Base-by-base conservation (phyloP, 2,329 filamentous ascomycete genomes). In the Alternaria ethzedia region DNA sequence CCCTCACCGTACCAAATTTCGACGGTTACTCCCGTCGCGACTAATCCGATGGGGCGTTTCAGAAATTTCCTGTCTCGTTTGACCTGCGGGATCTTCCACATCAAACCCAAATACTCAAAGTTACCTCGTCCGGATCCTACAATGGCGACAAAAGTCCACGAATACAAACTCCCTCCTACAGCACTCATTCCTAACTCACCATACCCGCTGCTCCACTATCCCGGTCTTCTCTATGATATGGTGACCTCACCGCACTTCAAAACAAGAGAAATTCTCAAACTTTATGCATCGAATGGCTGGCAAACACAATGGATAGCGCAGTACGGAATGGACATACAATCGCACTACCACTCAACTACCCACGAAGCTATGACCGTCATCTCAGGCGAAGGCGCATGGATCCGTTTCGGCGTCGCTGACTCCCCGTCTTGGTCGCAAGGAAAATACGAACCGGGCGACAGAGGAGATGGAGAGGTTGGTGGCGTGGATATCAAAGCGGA, bases 321-420 rank as follows among this genome's bases (percentile, higher is more conserved):
- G 36, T 89, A 89, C 73, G 84, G 85, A 1, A 75, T 78, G 6
- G 86, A 86, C 0, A 87, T 88, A 60, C 54, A 71, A 12, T 86
- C 86, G 0, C 87, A 89, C 74, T 89, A 88, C 68, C 87, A 89
- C 49, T 62, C 60, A 73, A 70, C 75, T 9, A 82, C 84, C 0
- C 87, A 89, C 68, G 87, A 89, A 76, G 84, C 83, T 72, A 88
- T 89, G 85, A 83, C 80, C 20, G 86, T 88, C 0, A 79, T 88
- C 0, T 84, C 84, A 0, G 86, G 86, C 3, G n/a, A 65, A 10
- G 79, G 76, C 0, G 86, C 85, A 0, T 84, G 78, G 0, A 86
- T 89, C 55, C 82, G 86, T 3, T 87, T 88, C 61, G 86, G 87
- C 4, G 85, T 84, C 5, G 86, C 83, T 0, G 86, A 88, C 61